Base-by-base conservation (phyloP, 2,329 filamentous ascomycete species). In the Tolypocladium ovalisporum region DNA sequence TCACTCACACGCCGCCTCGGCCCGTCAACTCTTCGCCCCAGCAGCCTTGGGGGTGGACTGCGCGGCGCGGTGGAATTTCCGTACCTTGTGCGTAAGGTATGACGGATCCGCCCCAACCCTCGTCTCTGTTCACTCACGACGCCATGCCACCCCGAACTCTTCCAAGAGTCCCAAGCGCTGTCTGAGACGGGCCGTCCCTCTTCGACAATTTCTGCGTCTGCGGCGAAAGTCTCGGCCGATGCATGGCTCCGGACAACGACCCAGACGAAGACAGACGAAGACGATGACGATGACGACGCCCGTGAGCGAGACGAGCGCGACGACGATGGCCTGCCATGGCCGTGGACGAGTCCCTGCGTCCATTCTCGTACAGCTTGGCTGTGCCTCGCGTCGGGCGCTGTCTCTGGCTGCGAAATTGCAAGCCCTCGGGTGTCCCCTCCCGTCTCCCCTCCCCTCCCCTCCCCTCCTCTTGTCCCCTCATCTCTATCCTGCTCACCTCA, bases 341-440 rank as follows among this genome's bases (percentile, higher is more conserved):
- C 35, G 36, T 13, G 6, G 52, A 40, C 36, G 36, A 24, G 52
- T 24, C 53, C 53, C 53, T 54, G 53, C 53, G 53, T 24, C 24
- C 24, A n/a, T 54, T 39, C 27, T 54, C 37, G 37, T 32, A 32
- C 35, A 3, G n/a, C 53, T 54, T 34, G 53, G 36, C 22, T 42
- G 19, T 24, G 36, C 5, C 52, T 39, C 35, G 52, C 34, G 13
- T 36, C 51, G 6, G n/a, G 6, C 36, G 29, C 29, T 55, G 54
- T 55, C 40, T 55, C 54, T 55, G 54, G 40, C 40, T 39, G 54
- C 54, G n/a, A n/a, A 55, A 55, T 55, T 37, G 51, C 54, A 29
- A 37, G 40, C n/a, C 54, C 40, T 49, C 54, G 40, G 42, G 19
- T 35, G 54, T 19, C 44, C 54, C 39, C 42, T 47, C 42, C 42